A percentile compares a stretch with the other conserved stretches of the same genome.
Conservation (phyloP, 352 stramenopile species). For the Albugo laibachii region DNA sequence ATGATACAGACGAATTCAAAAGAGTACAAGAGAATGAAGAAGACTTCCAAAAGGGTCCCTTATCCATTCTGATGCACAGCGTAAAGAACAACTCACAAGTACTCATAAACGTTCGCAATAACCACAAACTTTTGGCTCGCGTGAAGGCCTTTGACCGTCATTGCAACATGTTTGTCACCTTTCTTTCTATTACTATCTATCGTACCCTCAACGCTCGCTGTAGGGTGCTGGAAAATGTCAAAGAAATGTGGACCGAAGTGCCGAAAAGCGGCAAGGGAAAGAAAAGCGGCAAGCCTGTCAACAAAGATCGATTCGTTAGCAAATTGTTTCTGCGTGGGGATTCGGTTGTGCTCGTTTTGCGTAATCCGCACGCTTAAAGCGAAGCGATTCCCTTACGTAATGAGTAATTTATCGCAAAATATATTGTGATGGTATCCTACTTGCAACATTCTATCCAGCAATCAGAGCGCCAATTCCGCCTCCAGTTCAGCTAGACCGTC, state of each 20-base stretch:
- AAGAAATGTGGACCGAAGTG: slow-evolving; percentile 99
- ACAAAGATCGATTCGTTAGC: slow-evolving; percentile 97
- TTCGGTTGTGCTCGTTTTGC: slow-evolving; percentile 97
- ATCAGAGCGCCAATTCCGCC: slow-evolving; percentile 11
- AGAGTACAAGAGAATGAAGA: slow-evolving; percentile 78
- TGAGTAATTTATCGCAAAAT: background rate
- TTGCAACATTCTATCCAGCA: too few relatives aligned
- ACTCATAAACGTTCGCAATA: slow-evolving; percentile 99
- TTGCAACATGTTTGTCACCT: slow-evolving; percentile 94
- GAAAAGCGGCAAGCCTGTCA: slow-evolving; percentile 90
- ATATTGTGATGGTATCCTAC: too few relatives aligned
- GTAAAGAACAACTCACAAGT: slow-evolving; percentile 97
- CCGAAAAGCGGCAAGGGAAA: slow-evolving; percentile 94
- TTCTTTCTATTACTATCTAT: background rate
- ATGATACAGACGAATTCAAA: slow-evolving; percentile 44
- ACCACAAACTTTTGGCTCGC: slow-evolving; percentile 97
- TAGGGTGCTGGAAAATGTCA: slow-evolving; percentile 98
- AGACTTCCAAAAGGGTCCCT: slow-evolving; percentile 91
- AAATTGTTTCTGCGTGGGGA: slow-evolving; percentile 99
- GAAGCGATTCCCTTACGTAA: slow-evolving; percentile 6
- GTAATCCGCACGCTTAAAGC: slow-evolving; percentile 85
- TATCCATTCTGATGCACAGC: slow-evolving; percentile 95
- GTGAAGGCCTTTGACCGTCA: slow-evolving; percentile 99
- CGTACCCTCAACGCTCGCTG: background rate
- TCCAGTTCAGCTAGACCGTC: slow-evolving; percentile 29